Conservation (phyloP, 2,329 filamentous ascomycete species). For the Aureobasidium musti region DNA sequence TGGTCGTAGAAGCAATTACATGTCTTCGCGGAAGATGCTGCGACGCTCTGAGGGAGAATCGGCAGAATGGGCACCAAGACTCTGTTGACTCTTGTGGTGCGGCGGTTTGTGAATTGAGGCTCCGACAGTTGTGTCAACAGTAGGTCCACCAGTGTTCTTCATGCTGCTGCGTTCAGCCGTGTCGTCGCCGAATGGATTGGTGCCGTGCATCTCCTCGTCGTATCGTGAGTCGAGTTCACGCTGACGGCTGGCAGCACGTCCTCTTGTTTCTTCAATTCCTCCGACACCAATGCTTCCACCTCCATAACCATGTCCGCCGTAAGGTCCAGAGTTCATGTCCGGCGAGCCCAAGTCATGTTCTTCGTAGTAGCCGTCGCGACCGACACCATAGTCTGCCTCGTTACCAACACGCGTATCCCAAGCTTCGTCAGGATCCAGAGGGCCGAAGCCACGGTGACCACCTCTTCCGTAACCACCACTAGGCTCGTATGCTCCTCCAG, state of each 20-base stretch:
- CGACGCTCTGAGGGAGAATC: constrained; percentile 67
- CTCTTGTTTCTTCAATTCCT: constrained; percentile 43
- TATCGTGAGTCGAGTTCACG: constrained; percentile 49
- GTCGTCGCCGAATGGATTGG: constrained; percentile 72
- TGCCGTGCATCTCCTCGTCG: constrained; percentile 48
- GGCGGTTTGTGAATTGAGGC: constrained; percentile 38
- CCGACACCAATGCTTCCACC: constrained; percentile 33
- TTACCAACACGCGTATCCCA: constrained; percentile 80
- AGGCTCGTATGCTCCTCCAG: constrained; percentile 52
- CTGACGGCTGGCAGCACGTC: constrained; percentile 54
- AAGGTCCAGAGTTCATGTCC: constrained; percentile 45
- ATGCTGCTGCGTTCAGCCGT: constrained; percentile 62
- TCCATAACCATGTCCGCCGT: constrained; percentile 45
- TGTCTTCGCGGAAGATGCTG: constrained; percentile 70
- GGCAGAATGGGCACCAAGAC: constrained; percentile 42
- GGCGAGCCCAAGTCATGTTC: constrained; percentile 70
- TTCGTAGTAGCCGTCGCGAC: constrained; percentile 63
- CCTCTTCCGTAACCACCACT: constrained; percentile 40
- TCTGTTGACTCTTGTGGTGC: constrained; percentile 45
- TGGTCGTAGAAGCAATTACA: constrained; percentile 48
- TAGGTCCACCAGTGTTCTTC: constrained; percentile 73
- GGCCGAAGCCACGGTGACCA: constrained; percentile 60
- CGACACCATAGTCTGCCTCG: constrained; percentile 60
- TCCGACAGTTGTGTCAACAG: constrained; percentile 51
- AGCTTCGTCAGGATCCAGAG: constrained; percentile 78